Base-by-base conservation (phyloP, 2,329 filamentous ascomycete genomes). In the Fulvia fulva region DNA sequence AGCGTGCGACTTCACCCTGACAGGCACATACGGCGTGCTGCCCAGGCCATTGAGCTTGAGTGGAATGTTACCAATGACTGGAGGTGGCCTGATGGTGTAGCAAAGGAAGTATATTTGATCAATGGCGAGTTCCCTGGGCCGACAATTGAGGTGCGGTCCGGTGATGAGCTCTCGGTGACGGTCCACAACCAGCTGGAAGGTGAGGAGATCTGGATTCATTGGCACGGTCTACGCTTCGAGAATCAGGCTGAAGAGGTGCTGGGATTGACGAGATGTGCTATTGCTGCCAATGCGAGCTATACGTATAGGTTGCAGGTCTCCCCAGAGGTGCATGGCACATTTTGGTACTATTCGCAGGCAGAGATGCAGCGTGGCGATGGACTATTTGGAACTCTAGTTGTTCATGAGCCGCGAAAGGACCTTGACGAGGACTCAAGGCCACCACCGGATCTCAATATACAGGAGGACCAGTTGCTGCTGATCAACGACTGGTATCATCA, bases 61-160 rank as follows among this genome's bases (percentile, higher is more conserved):
- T 62, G 59, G 60, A 62, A 54, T n/a, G 51, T 64, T 25, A 60
- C 57, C 12, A 56, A 56, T 25, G 57, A 25, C 12, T 19, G 52
- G 21, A 28, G 56, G 25, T 53, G 60, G 16, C 62, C 65, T 41
- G 80, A 83, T 64, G 81, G 80, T 0, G 80, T 82, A 1, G 58
- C 67, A 14, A 81, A 81, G 62, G 60, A 66, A 0, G 72, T 82
- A 1, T 79, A 78, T 64, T 68, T 80, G 2, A 76, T 83, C 56
- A 83, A 83, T 63, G 75, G 75, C 77, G 59, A 71, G 1, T 80
- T 81, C 53, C 79, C 79, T 0, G 79, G 80, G 3, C 79, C 79
- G 6, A 78, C 75, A 0, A 71, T 82, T 25, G 79, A 81, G 64
- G 73, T 72, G 11, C 74, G 76, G 5, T 72, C 76, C 0, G 78